These are phyloP conservation scores for Seiridium unicorne DNA, from an alignment of 2,329 filamentous ascomycete species.

Conservation along the genomic window DNA sequence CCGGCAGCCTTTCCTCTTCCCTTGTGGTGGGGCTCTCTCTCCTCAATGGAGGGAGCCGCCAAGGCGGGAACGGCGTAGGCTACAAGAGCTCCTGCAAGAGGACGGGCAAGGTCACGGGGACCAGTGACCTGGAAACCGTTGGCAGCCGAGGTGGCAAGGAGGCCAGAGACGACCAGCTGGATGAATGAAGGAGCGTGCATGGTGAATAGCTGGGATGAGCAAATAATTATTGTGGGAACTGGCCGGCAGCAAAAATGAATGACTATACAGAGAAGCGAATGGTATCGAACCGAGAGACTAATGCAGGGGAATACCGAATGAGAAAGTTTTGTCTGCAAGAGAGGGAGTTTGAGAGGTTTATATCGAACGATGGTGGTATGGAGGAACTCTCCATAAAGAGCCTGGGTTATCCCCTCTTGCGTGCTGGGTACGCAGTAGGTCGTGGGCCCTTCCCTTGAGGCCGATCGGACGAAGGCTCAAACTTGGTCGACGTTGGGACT, in stretches of 20 bases:
- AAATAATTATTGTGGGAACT: slow-evolving; percentile 13
- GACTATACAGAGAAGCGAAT: slow-evolving; percentile 12
- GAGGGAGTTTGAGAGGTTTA: slow-evolving; percentile 9
- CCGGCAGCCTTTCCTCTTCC: slow-evolving; percentile 6
- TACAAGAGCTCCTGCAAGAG: slow-evolving; percentile 21
- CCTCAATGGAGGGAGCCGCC: slow-evolving; percentile 8
- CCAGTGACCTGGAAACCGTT: slow-evolving; percentile 22
- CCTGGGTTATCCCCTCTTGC: not conserved
- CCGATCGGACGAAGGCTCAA: not conserved
- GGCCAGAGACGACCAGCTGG: slow-evolving; percentile 26
- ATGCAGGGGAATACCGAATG: slow-evolving; percentile 5
- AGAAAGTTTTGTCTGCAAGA: not conserved
- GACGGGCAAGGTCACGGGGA: slow-evolving; percentile 17
- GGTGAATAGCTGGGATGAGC: slow-evolving; percentile 12
- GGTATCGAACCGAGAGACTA: slow-evolving; percentile 12
- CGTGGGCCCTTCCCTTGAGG: too few species aligned
- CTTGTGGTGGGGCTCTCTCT: slow-evolving; percentile 6
- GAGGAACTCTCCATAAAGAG: not conserved
- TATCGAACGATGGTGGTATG: not conserved
- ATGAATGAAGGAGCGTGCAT: slow-evolving; percentile 30
- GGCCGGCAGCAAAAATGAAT: slow-evolving; percentile 27
- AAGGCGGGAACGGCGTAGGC: slow-evolving; percentile 24
- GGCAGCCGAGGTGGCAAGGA: slow-evolving; percentile 28
- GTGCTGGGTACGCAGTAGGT: not conserved
- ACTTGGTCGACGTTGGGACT: not conserved